Percentiles rank a stretch among this genome's conserved stretches.
Conservation (phyloP, 345 rosid genomes). For the Punica granatum region DNA sequence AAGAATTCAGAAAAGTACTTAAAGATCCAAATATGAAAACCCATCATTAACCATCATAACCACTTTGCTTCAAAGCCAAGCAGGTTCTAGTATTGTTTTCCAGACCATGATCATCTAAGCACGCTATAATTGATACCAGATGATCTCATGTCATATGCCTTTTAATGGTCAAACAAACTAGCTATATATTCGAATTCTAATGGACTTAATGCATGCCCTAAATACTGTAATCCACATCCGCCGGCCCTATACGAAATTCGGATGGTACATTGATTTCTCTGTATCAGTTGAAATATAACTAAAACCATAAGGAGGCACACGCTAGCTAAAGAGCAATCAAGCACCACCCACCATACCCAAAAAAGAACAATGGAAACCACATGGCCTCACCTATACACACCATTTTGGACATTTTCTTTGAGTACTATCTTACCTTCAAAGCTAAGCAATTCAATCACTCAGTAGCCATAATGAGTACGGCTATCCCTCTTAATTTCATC, state of each 20-base stretch:
- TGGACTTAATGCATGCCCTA: too few relatives aligned
- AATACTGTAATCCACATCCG: too few relatives aligned
- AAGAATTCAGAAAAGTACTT: neutral
- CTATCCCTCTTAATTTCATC: neutral
- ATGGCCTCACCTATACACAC: neutral
- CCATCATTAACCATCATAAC: constrained; percentile 4
- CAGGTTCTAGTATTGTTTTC: neutral
- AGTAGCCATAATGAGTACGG: constrained; percentile 8
- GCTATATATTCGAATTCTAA: too few relatives aligned
- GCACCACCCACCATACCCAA: neutral
- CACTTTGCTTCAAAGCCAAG: constrained; percentile 55
- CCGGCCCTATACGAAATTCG: neutral
- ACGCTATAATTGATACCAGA: neutral
- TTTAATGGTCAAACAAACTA: too few relatives aligned
- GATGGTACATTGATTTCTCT: neutral
- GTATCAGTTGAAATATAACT: neutral
- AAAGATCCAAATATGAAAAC: neutral
- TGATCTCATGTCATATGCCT: neutral
- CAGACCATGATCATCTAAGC: neutral
- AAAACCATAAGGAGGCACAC: too few relatives aligned
- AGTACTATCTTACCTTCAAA: constrained; percentile 33
- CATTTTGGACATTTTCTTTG: neutral
- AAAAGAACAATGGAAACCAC: neutral
- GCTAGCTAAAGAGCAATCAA: neutral
- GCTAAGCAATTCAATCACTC: constrained; percentile 23